phyloP scores from a whole-genome alignment of 805 yeast genomes.

The Lipomyces kockii region DNA sequence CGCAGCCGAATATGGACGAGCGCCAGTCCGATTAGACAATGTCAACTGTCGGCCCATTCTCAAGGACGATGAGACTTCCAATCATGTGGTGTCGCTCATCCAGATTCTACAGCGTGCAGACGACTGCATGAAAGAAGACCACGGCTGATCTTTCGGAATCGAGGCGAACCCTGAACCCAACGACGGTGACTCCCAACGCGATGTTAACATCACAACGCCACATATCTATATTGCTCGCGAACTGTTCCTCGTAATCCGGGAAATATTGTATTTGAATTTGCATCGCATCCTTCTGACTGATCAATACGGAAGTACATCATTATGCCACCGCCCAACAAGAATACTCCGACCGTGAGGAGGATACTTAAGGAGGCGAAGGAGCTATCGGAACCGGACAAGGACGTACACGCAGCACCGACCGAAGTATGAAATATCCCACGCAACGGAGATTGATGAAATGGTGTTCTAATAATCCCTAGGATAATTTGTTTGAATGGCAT shows the following conservation, averaged over 20 bases:
- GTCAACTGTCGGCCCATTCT: too few relatives aligned
- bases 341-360: conserved; percentile 27
- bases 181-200: too few relatives aligned
- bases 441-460: neutral
- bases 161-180: too few relatives aligned
- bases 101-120: too few relatives aligned
- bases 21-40: too few relatives aligned
- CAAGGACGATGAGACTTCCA: too few relatives aligned
- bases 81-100: too few relatives aligned
- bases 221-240: neutral
- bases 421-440: conserved; percentile 15
- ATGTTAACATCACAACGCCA: too few relatives aligned
- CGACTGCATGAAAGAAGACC: too few relatives aligned
- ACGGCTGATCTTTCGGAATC: too few relatives aligned
- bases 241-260: neutral
- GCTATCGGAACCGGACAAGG: conserved; percentile 21
- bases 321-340: neutral
- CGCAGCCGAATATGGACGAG: too few relatives aligned
- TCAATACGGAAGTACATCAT: neutral
- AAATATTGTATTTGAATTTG: too few relatives aligned
- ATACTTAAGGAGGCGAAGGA: conserved; percentile 33
- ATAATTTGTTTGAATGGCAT: conserved; percentile 63
- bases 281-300: neutral
- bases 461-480: conserved; percentile 7
- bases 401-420: conserved; percentile 31